Conservation (phyloP, 1,139 yeast species). For the Pichia sp. region DNA sequence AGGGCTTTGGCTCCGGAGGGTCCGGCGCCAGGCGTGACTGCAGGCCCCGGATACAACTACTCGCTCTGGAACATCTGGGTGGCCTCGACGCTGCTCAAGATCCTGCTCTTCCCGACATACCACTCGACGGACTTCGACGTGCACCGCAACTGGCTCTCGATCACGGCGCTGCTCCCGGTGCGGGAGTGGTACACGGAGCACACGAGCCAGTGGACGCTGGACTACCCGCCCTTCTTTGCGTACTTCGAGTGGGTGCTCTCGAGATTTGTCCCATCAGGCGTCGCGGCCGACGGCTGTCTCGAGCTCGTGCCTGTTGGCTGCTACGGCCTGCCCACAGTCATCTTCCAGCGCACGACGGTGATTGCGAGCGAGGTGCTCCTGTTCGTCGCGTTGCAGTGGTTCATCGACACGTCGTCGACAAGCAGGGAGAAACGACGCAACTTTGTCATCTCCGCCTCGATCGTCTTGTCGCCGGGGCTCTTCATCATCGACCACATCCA, state of each 20-base stretch:
- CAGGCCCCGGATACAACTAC: conserved; percentile 30
- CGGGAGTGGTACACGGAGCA: conserved; percentile 77
- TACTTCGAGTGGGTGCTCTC: conserved; percentile 83
- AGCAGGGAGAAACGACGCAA: conserved; percentile 42
- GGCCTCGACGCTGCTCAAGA: conserved; percentile 54
- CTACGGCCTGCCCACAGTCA: conserved; percentile 73
- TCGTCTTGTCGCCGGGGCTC: conserved; percentile 84
- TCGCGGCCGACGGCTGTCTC: conserved; percentile 71
- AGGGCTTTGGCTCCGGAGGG: neutral
- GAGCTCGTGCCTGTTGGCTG: conserved; percentile 58
- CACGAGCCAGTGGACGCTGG: conserved; percentile 92
- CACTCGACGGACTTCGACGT: conserved; percentile 96
- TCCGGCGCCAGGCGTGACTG: neutral
- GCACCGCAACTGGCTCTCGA: conserved; percentile 94
- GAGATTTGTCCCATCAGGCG: conserved; percentile 61
- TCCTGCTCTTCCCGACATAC: conserved; percentile 45
- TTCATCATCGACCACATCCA: conserved; percentile 88
- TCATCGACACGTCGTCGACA: conserved; percentile 47
- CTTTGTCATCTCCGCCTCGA: conserved; percentile 76
- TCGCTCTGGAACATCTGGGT: conserved; percentile 63
- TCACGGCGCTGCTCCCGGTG: conserved; percentile 75
- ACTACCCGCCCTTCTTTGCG: conserved; percentile 97
- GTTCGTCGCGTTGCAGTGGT: conserved; percentile 68
- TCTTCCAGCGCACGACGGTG: conserved; percentile 79
- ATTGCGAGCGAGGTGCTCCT: conserved; percentile 70